Percentiles rank a stretch among this genome's conserved stretches.
Conservation (phyloP, 2,329 filamentous ascomycete species). For the Colletotrichum salicis region DNA sequence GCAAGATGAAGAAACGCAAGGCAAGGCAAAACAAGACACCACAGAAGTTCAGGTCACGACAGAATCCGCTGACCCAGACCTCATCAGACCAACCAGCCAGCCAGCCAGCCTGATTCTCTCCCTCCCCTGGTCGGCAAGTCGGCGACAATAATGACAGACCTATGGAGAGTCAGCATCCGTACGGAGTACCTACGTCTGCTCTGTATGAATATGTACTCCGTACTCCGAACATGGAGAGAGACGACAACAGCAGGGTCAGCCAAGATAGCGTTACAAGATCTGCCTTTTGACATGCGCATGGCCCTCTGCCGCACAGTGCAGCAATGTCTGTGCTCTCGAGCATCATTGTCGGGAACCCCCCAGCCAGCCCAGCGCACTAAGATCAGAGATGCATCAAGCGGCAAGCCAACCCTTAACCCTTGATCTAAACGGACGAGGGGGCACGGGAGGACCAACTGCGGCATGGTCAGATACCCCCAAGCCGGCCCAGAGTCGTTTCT, state of each 20-base stretch:
- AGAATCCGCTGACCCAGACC: not conserved
- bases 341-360: slow-evolving; percentile 19
- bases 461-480: not conserved
- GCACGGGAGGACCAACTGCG: not conserved
- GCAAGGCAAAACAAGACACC: not conserved
- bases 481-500: slow-evolving; percentile 6
- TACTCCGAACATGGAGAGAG: not conserved
- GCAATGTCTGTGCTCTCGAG: slow-evolving; percentile 31
- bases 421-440: not conserved
- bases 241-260: slow-evolving; percentile 13
- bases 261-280: slow-evolving; percentile 36
- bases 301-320: slow-evolving; percentile 36
- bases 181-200: not conserved
- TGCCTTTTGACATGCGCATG: slow-evolving; percentile 35
- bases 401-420: slow-evolving; percentile 1
- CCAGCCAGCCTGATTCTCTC: not conserved
- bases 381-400: slow-evolving; percentile 31
- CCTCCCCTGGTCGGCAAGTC: not conserved
- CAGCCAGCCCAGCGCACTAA: slow-evolving; percentile 26
- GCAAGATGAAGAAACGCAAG: not conserved
- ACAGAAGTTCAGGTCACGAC: not conserved
- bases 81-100: not conserved
- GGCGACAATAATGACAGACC: not conserved
- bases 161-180: not conserved
- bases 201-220: not conserved